Percentiles rank a stretch among this genome's conserved stretches.
These are phyloP conservation scores for Clathrus columnatus DNA, from an alignment of 768 basidiomycete species.

Conservation along the genomic window DNA sequence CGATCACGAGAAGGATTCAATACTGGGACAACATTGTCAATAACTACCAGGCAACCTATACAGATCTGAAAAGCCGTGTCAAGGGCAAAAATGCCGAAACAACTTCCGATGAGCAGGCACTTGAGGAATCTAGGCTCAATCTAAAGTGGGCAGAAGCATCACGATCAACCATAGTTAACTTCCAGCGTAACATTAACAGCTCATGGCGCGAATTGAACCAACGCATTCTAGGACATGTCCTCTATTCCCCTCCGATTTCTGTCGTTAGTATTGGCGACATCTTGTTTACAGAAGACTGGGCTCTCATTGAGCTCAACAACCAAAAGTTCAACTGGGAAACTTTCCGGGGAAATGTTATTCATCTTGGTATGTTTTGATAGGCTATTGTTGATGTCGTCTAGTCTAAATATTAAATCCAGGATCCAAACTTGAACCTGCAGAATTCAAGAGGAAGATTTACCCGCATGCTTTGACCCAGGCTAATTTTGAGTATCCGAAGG, in stretches of 20 bases:
- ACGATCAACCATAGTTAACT: constrained; percentile 18
- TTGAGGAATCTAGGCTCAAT: constrained; percentile 14
- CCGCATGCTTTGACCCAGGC: constrained; percentile 3
- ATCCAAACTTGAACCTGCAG: constrained; percentile 20
- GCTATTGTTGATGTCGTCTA: constrained; percentile 9
- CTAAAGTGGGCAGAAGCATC: constrained; percentile 16
- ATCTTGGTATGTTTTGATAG: not conserved
- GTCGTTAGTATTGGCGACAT: constrained; percentile 19
- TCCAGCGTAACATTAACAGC: constrained; percentile 20
- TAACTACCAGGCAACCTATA: constrained; percentile 16
- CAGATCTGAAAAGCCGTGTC: constrained; percentile 18
- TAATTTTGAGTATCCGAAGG: constrained; percentile 12
- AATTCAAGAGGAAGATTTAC: constrained; percentile 17
- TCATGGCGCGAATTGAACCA: constrained; percentile 13
- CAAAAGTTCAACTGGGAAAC: constrained; percentile 25
- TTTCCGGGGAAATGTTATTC: constrained; percentile 27
- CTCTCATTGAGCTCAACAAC: constrained; percentile 23
- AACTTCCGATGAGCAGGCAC: no score
- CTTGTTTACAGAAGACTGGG: constrained; percentile 29
- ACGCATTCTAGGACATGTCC: constrained; percentile 28
- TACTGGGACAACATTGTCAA: constrained; percentile 14
- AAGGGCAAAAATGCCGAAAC: no score
- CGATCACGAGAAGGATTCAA: constrained; percentile 22
- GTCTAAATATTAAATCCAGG: constrained; percentile 22
- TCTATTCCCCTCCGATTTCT: constrained; percentile 23